Evolutionary conservation across 305 asterid species (phyloP).

Genomic region (Rubia peregrina): DNA sequence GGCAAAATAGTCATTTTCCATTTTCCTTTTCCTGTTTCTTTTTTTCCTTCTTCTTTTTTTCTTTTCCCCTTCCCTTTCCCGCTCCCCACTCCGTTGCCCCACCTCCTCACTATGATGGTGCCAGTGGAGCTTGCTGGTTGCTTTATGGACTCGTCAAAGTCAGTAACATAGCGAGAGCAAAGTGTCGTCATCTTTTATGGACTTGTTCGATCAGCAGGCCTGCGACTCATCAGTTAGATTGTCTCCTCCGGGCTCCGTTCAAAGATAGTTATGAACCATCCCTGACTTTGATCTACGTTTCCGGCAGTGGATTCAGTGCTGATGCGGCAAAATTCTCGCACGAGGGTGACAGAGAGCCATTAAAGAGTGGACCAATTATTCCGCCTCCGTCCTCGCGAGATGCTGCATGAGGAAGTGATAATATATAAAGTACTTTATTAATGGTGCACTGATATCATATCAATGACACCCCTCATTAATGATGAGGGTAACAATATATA

Average conservation of each 20-base stretch:
- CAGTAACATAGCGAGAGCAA: constrained; percentile 11
- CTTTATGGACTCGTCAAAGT: not conserved
- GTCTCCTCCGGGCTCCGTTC: constrained; percentile 24
- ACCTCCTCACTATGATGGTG: too few species aligned
- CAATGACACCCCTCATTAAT: too few species aligned
- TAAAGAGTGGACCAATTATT: constrained; percentile 34
- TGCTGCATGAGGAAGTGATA: constrained; percentile 50
- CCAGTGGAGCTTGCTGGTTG: too few species aligned
- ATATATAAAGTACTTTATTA: too few species aligned
- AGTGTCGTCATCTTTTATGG: constrained; percentile 51
- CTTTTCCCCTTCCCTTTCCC: too few species aligned
- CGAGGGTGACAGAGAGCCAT: constrained; percentile 19
- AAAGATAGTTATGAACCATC: constrained; percentile 32
- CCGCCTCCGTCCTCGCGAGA: constrained; percentile 37
- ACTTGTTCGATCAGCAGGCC: constrained; percentile 32
- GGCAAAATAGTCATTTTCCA: too few species aligned
- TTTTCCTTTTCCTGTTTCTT: too few species aligned
- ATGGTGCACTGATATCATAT: too few species aligned
- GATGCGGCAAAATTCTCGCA: constrained; percentile 36
- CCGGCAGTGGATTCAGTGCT: constrained; percentile 32
- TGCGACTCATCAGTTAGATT: constrained; percentile 31
- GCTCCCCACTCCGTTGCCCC: too few species aligned
- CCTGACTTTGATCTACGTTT: constrained; percentile 34
- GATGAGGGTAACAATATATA: too few species aligned
- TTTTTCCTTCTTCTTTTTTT: too few species aligned